Base-by-base conservation (phyloP, 1,284 basidiomycete genomes). In the Ceratobasidium sp. region DNA sequence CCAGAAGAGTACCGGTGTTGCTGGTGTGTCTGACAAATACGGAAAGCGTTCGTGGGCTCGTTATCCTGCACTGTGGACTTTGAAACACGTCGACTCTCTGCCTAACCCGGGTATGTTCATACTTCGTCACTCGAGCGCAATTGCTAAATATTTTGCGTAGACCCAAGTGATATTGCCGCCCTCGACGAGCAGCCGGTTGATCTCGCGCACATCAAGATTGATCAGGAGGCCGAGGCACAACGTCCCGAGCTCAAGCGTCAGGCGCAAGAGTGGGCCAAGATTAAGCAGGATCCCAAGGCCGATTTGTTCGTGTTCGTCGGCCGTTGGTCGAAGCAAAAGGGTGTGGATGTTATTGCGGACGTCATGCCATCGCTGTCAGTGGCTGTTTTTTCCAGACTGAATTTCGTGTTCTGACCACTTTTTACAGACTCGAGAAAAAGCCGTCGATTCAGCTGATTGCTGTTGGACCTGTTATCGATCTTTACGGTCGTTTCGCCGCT, bases 311-410 rank as follows among this genome's bases (percentile, higher is more conserved):
- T 97, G 81, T 97, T 97, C 85, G 96, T 97, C 81, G 96, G 96
- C 84, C 93, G 96, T 82, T 97, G 96, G 96, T 97, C 96, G 3
- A 97, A 97, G 86, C 96, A 97, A 85, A 97, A 97, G 87, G 96
- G 95, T 83, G 95, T 97, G 42, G 96, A 97, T 87, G 87, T 97
- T 69, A 97, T 97, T 82, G 96, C 96, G 12, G 96, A 97, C 86
- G 92, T 96, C 81, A 95, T 97, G 93, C 95, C 95, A 40, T 90
- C 90, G 1, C 84, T 97, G 91, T 94, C 83, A 82, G 93, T 90
- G 6, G 26, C 20, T 60, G 56, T 70, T 67, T 72, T 77, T 53
- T 26, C 15, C 20, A 39, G 53, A 18, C 77, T 33, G 46, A 79
- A 12, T 66, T 67, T 3, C 6, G 6, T 42, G 80, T 61, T 77